Conservation (phyloP, 2,329 filamentous ascomycete genomes). For the Elsinoe arachidis region DNA sequence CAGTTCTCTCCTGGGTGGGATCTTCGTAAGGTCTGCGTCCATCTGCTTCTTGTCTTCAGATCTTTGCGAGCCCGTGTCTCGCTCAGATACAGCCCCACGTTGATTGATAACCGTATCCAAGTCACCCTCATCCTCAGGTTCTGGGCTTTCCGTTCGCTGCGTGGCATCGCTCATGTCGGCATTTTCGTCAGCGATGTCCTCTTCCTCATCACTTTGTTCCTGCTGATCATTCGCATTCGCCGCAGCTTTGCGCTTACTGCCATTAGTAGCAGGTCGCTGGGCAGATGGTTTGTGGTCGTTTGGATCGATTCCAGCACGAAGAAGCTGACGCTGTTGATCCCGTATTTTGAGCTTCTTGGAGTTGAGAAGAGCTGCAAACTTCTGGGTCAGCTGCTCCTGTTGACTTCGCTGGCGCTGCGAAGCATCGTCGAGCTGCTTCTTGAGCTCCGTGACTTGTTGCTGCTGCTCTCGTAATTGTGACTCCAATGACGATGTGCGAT, state of each 20-base stretch:
- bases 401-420: constrained; percentile 57
- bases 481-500: constrained; percentile 34
- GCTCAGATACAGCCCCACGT: constrained; percentile 12
- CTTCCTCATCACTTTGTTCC: constrained; percentile 28
- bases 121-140: constrained; percentile 20
- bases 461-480: constrained; percentile 39
- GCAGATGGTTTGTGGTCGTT: constrained; percentile 15
- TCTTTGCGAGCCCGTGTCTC: constrained; percentile 12
- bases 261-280: not conserved
- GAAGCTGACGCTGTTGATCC: constrained; percentile 58
- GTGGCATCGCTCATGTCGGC: not conserved
- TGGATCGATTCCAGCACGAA: constrained; percentile 53
- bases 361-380: constrained; percentile 63
- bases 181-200: constrained; percentile 13
- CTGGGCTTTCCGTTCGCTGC: constrained; percentile 16
- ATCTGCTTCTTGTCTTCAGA: not conserved
- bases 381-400: constrained; percentile 57
- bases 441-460: constrained; percentile 49
- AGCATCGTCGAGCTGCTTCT: constrained; percentile 57
- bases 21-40: constrained; percentile 16
- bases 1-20: constrained; percentile 34
- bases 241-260: constrained; percentile 24
- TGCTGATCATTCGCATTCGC: constrained; percentile 39
- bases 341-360: constrained; percentile 74
- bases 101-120: constrained; percentile 22